These are phyloP conservation scores for Fibroporia radiculosa DNA, from an alignment of 768 basidiomycete genomes.

Conservation along the genomic window DNA sequence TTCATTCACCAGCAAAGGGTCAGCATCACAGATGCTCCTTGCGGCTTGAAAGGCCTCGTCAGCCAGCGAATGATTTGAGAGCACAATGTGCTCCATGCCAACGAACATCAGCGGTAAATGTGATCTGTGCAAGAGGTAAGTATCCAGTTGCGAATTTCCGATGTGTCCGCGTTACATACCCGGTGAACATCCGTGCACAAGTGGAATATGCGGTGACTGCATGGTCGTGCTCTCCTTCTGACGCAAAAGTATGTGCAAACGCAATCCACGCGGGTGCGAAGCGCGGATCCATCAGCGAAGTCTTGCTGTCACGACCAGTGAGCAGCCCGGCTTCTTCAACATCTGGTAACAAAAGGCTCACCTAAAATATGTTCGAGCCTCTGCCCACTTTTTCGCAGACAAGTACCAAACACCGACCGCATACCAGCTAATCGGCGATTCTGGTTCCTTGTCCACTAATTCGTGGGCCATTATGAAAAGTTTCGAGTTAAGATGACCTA, in stretches of 20 bases:
- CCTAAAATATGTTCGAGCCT: slow-evolving; percentile 95
- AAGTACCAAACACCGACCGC: slow-evolving; percentile 98
- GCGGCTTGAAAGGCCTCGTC: slow-evolving; percentile 86
- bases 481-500: slow-evolving; percentile 83
- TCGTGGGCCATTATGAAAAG: slow-evolving; percentile 96
- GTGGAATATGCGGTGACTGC: slow-evolving; percentile 98
- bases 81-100: slow-evolving; percentile 95
- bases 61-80: slow-evolving; percentile 75
- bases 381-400: slow-evolving; percentile 76
- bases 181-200: slow-evolving; percentile 89
- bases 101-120: slow-evolving; percentile 94
- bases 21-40: slow-evolving; percentile 71
- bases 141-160: slow-evolving; percentile 1
- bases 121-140: slow-evolving; percentile 47
- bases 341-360: slow-evolving; percentile 25
- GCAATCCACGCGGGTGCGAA: slow-evolving; percentile 97
- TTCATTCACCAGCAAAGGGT: slow-evolving; percentile 89
- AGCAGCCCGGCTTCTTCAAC: not conserved
- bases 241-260: slow-evolving; percentile 94
- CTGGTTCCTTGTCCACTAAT: slow-evolving; percentile 89
- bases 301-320: slow-evolving; percentile 55
- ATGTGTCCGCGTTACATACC: no score
- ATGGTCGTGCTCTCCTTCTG: slow-evolving; percentile 97
- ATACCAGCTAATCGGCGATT: slow-evolving; percentile 94
- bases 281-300: slow-evolving; percentile 91